Evolutionary conservation across 75 land plant species (phyloP), one percentile per base, ranked within the genome.

Genomic region (Pinus albicaulis): DNA sequence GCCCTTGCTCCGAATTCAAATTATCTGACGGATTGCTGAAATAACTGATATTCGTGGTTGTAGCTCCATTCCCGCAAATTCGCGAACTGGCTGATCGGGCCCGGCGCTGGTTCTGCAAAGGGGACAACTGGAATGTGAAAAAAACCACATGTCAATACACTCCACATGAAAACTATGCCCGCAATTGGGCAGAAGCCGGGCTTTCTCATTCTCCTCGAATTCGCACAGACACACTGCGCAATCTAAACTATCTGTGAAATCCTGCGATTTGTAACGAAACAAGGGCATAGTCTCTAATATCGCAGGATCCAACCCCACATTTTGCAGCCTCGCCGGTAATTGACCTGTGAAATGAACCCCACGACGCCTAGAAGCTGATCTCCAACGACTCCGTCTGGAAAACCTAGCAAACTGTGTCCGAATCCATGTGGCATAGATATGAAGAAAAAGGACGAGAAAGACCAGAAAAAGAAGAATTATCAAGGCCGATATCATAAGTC

Each of bases 111-210:
- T 57, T 60, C 93, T 84, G 59, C 92, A 89, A 16, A 89, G 81
- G 15, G 94, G 94, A 73, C 94, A 92, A 7, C 86, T 87, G 25
- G 82, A 80, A 28, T 92, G 90, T 4, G 85, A 82, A n/a, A 72
- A 26, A 53, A 90, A 74, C 94, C 94, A 92, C 78, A 76, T 80
- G 74, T 89, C 90, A 12, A 92, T 87, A 74, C 94, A 92, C 3
- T 80, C 78, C 14, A 76, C 69, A 66, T 92, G 94, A 81, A 92
- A 92, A 25, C n/a, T 56, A 34, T 92, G 94, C 57, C 75, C 68
- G 76, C 94, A 90, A 36, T 78, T 78, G 3, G 90, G 84, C 7
- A 92, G 76, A 23, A 79, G 41, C 71, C 86, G 74, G 14, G 80
- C 88, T 25, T 56, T 68, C 58, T 92, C 92, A 10, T 84, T 77